phyloP scores from a whole-genome alignment of 495 filamentous ascomycete species.

The Achaetomiella virescens region DNA sequence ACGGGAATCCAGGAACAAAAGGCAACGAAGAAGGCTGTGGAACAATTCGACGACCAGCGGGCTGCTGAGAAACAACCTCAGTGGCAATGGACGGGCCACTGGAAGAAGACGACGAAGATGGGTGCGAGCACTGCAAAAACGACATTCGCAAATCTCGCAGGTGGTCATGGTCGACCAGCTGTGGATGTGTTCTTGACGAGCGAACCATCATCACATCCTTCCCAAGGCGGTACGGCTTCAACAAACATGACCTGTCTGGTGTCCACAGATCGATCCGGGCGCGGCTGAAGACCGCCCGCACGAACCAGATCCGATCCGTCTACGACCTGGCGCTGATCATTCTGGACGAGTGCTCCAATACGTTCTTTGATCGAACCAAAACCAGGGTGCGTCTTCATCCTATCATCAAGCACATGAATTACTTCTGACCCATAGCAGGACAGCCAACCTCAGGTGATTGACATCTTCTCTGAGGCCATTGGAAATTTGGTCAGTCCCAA shows the following conservation, averaged over 20 bases:
- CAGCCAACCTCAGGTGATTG: constrained; percentile 59
- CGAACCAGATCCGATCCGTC: constrained; percentile 58
- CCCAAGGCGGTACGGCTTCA: constrained; percentile 59
- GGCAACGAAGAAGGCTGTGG: too few relatives aligned
- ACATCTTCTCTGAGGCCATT: constrained; percentile 56
- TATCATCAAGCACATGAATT: too few relatives aligned
- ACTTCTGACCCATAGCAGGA: constrained; percentile 29
- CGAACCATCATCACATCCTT: constrained; percentile 63
- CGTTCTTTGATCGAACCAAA: too few relatives aligned
- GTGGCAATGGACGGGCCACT: too few relatives aligned
- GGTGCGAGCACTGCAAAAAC: too few relatives aligned
- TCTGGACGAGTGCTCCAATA: constrained; percentile 56
- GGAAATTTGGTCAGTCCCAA: constrained; percentile 27
- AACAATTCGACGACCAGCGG: too few relatives aligned
- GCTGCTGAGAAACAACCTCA: too few relatives aligned
- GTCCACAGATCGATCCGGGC: constrained; percentile 54
- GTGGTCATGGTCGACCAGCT: constrained; percentile 73
- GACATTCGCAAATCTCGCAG: too few relatives aligned
- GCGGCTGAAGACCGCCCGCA: constrained; percentile 25
- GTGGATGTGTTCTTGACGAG: constrained; percentile 66
- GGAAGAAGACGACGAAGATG: too few relatives aligned
- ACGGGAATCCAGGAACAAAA: too few relatives aligned
- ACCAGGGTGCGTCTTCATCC: too few relatives aligned
- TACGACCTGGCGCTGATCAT: constrained; percentile 64
- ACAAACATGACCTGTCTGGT: constrained; percentile 59